These are phyloP conservation scores for Suillus placidus DNA, from an alignment of 768 basidiomycete species.

Conservation along the genomic window DNA sequence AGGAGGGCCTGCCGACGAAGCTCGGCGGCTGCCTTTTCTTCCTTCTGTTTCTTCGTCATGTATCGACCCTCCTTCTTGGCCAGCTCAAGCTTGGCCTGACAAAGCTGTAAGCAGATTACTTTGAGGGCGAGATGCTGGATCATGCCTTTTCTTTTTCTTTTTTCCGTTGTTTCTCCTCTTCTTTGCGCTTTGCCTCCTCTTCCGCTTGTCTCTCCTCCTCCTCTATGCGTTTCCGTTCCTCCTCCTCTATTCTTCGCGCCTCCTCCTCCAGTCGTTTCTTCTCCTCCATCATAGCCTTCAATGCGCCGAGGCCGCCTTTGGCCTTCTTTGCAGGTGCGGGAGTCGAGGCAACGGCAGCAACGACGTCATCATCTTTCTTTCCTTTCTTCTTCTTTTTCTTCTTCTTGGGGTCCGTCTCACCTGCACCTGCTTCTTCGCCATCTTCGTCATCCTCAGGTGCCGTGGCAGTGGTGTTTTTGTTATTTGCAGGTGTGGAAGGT, in stretches of 20 bases:
- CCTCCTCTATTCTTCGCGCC: constrained; percentile 67
- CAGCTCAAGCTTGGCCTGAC: constrained; percentile 82
- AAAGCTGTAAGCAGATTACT: constrained; percentile 5
- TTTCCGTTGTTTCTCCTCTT: constrained; percentile 80
- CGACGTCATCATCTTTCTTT: constrained; percentile 74
- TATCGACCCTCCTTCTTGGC: constrained; percentile 93
- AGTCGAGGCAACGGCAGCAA: constrained; percentile 47
- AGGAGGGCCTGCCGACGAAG: constrained; percentile 88
- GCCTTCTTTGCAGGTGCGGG: constrained; percentile 58
- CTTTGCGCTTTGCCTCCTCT: constrained; percentile 76
- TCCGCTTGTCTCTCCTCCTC: constrained; percentile 82
- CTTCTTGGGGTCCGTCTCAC: constrained; percentile 50
- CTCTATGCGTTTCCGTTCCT: constrained; percentile 79
- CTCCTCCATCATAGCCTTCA: constrained; percentile 92
- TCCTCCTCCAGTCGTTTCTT: constrained; percentile 90
- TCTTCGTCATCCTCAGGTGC: constrained; percentile 64
- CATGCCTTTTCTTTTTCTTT: constrained; percentile 89
- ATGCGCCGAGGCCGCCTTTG: constrained; percentile 77
- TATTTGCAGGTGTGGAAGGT: constrained; percentile 35
- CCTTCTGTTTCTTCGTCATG: constrained; percentile 97
- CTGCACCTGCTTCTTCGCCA: constrained; percentile 62
- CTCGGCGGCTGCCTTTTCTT: constrained; percentile 89
- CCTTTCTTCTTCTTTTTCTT: constrained; percentile 86
- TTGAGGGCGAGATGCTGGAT: constrained; percentile 5
- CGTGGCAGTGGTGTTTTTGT: neutral